Evolutionary conservation across 2,329 filamentous ascomycete species (phyloP).

Genomic region (Penicillium sp.): DNA sequence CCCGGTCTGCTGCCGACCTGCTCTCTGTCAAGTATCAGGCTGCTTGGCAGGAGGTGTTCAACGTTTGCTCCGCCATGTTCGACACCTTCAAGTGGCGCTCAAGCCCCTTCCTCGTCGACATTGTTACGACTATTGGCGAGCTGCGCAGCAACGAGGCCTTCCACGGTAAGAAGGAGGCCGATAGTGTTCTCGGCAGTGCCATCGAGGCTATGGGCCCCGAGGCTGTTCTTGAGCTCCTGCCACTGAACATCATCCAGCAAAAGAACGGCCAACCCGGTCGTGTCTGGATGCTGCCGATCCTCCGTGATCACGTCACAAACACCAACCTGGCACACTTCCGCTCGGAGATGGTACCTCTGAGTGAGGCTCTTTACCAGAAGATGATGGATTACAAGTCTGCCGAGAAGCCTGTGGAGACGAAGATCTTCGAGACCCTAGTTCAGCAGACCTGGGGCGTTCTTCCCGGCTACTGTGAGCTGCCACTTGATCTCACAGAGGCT

Average conservation of each 20-base stretch:
- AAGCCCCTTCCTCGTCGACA: constrained; percentile 73
- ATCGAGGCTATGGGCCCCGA: constrained; percentile 89
- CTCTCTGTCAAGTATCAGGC: constrained; percentile 89
- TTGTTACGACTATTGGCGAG: constrained; percentile 80
- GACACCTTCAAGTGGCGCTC: constrained; percentile 84
- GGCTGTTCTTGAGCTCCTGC: constrained; percentile 77
- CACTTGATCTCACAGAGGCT: constrained; percentile 72
- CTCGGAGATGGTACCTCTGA: constrained; percentile 82
- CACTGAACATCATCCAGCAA: constrained; percentile 80
- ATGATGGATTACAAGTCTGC: constrained; percentile 79
- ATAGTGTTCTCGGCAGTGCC: constrained; percentile 84
- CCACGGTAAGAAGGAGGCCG: constrained; percentile 90
- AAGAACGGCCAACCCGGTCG: constrained; percentile 77
- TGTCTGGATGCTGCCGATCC: constrained; percentile 91
- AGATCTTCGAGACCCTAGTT: constrained; percentile 96
- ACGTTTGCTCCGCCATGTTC: constrained; percentile 83
- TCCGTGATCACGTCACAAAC: constrained; percentile 88
- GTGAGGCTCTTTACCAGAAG: constrained; percentile 84
- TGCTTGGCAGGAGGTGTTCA: constrained; percentile 94
- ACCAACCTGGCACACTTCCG: constrained; percentile 85
- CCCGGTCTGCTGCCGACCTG: constrained; percentile 69
- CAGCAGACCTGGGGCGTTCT: constrained; percentile 94
- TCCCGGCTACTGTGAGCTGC: constrained; percentile 92
- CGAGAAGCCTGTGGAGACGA: constrained; percentile 93
- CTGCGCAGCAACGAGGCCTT: constrained; percentile 87